A percentile compares a stretch with the other conserved stretches of the same genome.
Conservation (phyloP, 2,329 filamentous ascomycete species). For the Botrytis elliptica region DNA sequence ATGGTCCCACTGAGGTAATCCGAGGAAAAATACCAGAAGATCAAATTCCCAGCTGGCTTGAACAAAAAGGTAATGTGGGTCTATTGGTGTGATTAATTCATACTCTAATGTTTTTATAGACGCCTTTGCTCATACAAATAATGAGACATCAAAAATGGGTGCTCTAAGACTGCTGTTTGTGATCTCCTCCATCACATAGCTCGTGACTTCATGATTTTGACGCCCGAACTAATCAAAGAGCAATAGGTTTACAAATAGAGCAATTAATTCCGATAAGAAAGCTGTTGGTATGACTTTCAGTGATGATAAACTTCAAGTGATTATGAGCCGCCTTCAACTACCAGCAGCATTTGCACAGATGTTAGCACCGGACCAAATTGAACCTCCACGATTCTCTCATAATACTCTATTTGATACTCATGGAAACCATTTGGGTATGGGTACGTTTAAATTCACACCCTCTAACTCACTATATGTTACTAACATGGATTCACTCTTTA, state of each 20-base stretch:
- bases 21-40: conserved; percentile 9
- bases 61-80: background rate
- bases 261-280: background rate
- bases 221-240: background rate
- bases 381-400: conserved; percentile 12
- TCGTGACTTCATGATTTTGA: background rate
- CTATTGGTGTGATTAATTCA: background rate
- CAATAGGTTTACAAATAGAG: conserved; percentile 9
- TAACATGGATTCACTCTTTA: too few relatives aligned
- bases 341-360: conserved; percentile 10
- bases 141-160: background rate
- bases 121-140: background rate
- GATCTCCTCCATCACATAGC: too few relatives aligned
- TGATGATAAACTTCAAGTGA: background rate
- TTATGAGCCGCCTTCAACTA: background rate
- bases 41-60: conserved; percentile 10
- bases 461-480: too few relatives aligned
- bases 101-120: background rate
- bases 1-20: conserved; percentile 4
- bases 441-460: background rate
- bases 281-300: conserved; percentile 11
- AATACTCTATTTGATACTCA: conserved; percentile 9
- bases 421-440: conserved; percentile 5
- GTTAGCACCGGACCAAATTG: conserved; percentile 16
- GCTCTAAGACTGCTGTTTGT: conserved; percentile 16